A percentile compares a stretch with the other conserved stretches of the same genome.
Evolutionary conservation across 2,329 filamentous ascomycete species (phyloP).

Genomic region (Pestalotiopsis sp.): DNA sequence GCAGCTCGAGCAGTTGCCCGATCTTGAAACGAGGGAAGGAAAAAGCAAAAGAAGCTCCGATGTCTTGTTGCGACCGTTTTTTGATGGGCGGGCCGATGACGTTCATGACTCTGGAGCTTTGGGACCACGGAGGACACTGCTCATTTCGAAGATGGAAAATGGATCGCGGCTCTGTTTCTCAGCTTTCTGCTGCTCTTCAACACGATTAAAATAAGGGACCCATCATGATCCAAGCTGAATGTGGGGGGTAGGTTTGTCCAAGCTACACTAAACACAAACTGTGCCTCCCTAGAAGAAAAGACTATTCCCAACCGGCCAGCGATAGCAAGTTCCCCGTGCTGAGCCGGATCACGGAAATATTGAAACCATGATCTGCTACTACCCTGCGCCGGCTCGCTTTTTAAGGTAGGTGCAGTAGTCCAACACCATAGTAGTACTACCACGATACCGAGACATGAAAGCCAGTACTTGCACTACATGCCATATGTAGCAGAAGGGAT

Average conservation of each 20-base stretch:
- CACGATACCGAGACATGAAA: not conserved
- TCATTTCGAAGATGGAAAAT: not conserved
- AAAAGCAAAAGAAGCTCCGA: not conserved
- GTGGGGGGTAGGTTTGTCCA: not conserved
- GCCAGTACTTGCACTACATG: too few species aligned
- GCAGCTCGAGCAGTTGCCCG: not conserved
- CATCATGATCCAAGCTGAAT: not conserved
- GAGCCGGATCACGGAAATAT: not conserved
- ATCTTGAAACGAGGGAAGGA: not conserved
- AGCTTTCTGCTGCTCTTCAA: not conserved
- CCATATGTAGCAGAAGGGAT: too few species aligned
- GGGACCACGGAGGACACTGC: not conserved
- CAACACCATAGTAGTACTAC: not conserved
- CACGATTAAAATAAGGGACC: not conserved
- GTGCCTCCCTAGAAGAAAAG: not conserved
- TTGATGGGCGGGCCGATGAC: not conserved
- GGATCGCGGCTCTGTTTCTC: not conserved
- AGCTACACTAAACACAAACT: not conserved
- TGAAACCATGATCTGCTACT: not conserved
- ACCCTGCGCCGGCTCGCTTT: not conserved
- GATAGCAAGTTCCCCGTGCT: not conserved
- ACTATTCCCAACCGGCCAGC: not conserved
- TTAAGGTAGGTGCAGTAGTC: not conserved
- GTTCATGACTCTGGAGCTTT: not conserved
- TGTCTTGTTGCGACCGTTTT: not conserved